A percentile compares a stretch with the other conserved stretches of the same genome.
Evolutionary conservation across 139 green algal genomes (phyloP).

Genomic region (Picochlorum sp.): DNA sequence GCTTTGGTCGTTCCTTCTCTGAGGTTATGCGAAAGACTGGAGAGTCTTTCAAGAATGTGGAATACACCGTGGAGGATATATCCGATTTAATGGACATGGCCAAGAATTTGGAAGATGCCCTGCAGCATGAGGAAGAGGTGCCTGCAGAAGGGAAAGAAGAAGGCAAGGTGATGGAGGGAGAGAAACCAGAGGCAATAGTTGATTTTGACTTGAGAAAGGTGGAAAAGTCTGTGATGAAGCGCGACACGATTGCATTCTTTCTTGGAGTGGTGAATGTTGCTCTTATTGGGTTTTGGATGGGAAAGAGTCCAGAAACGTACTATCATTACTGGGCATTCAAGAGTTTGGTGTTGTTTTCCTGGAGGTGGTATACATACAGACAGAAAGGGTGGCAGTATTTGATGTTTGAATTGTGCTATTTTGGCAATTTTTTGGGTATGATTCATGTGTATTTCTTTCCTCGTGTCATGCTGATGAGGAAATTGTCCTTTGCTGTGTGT

Average conservation of each 20-base stretch:
- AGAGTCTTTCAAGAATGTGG: neutral
- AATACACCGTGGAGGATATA: neutral
- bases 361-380: conserved; percentile 46
- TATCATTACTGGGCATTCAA: conserved; percentile 58
- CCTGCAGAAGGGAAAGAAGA: neutral
- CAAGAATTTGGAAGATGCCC: neutral
- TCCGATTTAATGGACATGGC: neutral
- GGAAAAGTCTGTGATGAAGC: conserved; percentile 20
- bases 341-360: conserved; percentile 44
- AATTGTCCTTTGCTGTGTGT: conserved; percentile 61
- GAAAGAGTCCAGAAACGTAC: conserved; percentile 50
- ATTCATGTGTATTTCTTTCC: conserved; percentile 54
- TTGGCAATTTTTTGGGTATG: conserved; percentile 57
- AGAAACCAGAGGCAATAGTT: neutral
- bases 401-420: conserved; percentile 62
- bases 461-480: conserved; percentile 32
- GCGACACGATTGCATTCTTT: conserved; percentile 41
- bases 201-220: neutral
- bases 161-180: neutral
- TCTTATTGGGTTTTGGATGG: conserved; percentile 7
- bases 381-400: conserved; percentile 35
- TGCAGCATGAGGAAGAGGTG: neutral
- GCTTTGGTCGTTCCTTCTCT: too few relatives aligned
- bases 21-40: neutral
- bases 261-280: conserved; percentile 34